Evolutionary conservation across 176 grass and related monocot genomes (phyloP).

Genomic region (Lolium multiflorum): DNA sequence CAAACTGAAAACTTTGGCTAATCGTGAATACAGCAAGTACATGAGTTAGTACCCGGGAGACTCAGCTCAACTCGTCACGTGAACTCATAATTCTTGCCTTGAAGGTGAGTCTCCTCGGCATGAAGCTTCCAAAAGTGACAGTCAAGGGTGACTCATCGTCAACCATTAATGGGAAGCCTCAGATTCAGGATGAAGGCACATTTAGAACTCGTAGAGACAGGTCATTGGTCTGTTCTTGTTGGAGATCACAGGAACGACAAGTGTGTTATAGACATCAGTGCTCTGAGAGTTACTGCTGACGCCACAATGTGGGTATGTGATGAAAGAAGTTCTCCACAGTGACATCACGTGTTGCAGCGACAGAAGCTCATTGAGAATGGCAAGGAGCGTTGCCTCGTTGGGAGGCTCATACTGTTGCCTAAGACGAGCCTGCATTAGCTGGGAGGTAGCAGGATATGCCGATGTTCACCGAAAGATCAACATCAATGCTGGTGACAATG

Average conservation of each 20-base stretch:
- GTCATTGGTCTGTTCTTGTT: neutral
- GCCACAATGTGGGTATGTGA: neutral
- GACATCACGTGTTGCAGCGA: neutral
- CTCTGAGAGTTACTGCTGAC: neutral
- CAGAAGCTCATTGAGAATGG: neutral
- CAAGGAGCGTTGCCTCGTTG: neutral
- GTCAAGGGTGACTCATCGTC: neutral
- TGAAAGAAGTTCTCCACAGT: neutral
- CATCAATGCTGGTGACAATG: neutral
- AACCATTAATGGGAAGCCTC: neutral
- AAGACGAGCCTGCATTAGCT: slow-evolving; percentile 3
- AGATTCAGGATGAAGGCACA: neutral
- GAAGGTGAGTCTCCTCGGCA: neutral
- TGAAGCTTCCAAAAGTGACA: neutral
- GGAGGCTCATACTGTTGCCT: neutral
- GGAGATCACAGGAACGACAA: neutral
- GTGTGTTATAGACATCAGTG: neutral
- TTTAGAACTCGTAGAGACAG: neutral
- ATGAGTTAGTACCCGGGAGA: no score
- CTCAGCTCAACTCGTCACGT: no score
- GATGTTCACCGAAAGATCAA: neutral
- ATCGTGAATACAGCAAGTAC: no score
- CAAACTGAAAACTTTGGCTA: no score
- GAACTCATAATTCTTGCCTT: no score
- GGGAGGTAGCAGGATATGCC: neutral